Evolutionary conservation across 352 stramenopile genomes (phyloP), one percentile per base, ranked within the genome.

Genomic region (Pythium rishiriense): DNA sequence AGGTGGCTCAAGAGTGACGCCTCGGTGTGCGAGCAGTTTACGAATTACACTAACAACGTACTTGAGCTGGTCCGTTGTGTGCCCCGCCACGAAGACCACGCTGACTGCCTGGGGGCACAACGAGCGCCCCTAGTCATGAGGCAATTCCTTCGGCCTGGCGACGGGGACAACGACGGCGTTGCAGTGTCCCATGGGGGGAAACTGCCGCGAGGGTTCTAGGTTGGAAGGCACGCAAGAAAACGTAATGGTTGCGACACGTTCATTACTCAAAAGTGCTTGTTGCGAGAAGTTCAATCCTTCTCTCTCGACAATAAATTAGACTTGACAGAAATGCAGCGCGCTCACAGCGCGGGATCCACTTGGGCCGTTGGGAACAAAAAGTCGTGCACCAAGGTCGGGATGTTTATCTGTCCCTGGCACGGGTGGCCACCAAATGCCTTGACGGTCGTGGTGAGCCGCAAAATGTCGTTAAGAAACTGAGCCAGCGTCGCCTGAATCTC

Each of bases 361-460:
- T 49, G 19, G 3, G 37, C 19, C 11, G 12, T 11, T 9, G 47
- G 24, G 21, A 58, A 47, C 12, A 68, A n/a, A 29, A 68, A 68
- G 11, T 58, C 31, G 9, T 53, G 4, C 6, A 68, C 26, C 19
- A 68, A 46, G 1, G 31, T 43, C 19, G 61, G 61, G 29, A 68
- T 68, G 43, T 58, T 28, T 12, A 58, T 45, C 37, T 68, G 61
- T 9, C 61, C 61, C 21, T 62, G 52, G 24, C 61, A 68, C 31
- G 50, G 22, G 43, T 47, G 37, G 19, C 52, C 61, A 17, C 58
- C 50, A 22, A 22, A 62, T 2, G 31, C 52, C 37, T 68, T 62
- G 3, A 62, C 61, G 46, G 47, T 68, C n/a, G 28, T 62, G 26
- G 61, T 68, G 47, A 62, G 42, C 6, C 21, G 25, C 9, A 68